Percentiles rank a stretch among this genome's conserved stretches.
These are phyloP conservation scores for Phaeoacremonium minimum DNA, from an alignment of 2,329 filamentous ascomycete genomes.

Conservation along the genomic window DNA sequence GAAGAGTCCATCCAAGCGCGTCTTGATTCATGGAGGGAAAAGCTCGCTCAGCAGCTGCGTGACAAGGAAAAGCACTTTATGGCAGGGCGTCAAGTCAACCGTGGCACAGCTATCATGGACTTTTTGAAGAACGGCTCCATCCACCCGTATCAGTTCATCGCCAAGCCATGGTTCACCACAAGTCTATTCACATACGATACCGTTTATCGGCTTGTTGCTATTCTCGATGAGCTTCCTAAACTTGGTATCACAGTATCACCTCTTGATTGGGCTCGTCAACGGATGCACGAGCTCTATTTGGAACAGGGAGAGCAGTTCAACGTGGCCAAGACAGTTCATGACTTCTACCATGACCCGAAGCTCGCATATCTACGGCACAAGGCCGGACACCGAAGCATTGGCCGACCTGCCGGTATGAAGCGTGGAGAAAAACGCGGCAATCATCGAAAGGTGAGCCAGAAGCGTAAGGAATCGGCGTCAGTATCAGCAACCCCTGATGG, in stretches of 20 bases:
- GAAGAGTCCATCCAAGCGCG: slow-evolving; percentile 35
- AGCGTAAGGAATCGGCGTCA: slow-evolving; percentile 13
- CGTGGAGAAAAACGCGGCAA: slow-evolving; percentile 19
- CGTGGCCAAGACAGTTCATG: slow-evolving; percentile 43
- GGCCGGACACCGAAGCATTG: slow-evolving; percentile 54
- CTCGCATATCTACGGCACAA: slow-evolving; percentile 42
- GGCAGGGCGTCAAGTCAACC: slow-evolving; percentile 51
- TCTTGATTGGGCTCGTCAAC: slow-evolving; percentile 53
- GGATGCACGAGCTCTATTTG: slow-evolving; percentile 44
- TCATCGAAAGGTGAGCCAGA: slow-evolving; percentile 17
- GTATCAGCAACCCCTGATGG: slow-evolving; percentile 4
- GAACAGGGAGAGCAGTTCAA: slow-evolving; percentile 43
- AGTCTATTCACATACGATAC: slow-evolving; percentile 50
- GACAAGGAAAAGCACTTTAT: slow-evolving; percentile 44
- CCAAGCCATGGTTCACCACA: slow-evolving; percentile 44
- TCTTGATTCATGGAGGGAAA: slow-evolving; percentile 43
- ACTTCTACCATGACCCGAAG: slow-evolving; percentile 54
- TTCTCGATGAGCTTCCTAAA: slow-evolving; percentile 48
- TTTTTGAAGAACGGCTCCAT: slow-evolving; percentile 47
- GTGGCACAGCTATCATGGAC: slow-evolving; percentile 46
- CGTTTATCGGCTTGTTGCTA: slow-evolving; percentile 49
- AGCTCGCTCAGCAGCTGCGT: slow-evolving; percentile 33
- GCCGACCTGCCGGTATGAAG: slow-evolving; percentile 46
- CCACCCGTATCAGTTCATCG: slow-evolving; percentile 52
- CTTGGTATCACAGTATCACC: slow-evolving; percentile 49